phyloP scores from a whole-genome alignment of 768 basidiomycete genomes.

The Kwoniella dejecticola region DNA sequence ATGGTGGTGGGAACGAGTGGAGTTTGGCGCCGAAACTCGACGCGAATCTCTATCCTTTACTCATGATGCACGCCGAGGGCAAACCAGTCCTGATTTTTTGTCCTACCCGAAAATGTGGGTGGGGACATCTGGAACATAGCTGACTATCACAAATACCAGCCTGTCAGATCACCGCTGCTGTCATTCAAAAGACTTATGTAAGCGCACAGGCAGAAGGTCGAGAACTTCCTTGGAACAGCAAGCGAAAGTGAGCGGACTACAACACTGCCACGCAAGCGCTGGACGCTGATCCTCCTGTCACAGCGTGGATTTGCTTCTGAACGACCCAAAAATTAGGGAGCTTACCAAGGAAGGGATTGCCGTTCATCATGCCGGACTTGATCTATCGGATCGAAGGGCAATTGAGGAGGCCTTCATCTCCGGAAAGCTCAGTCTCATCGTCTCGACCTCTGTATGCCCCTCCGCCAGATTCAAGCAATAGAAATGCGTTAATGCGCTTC shows the following conservation, averaged over 20 bases:
- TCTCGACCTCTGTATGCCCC: conserved; percentile 75
- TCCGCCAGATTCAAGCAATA: too few species aligned
- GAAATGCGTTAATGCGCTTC: too few species aligned
- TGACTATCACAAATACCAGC: conserved; percentile 12
- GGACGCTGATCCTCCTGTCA: too few species aligned
- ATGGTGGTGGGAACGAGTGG: conserved; percentile 70
- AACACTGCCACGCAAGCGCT: too few species aligned
- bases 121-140: background rate
- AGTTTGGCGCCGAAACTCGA: conserved; percentile 72
- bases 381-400: conserved; percentile 68
- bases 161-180: conserved; percentile 65
- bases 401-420: conserved; percentile 74
- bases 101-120: conserved; percentile 77
- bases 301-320: too few species aligned
- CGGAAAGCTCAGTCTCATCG: conserved; percentile 67
- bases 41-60: conserved; percentile 68
- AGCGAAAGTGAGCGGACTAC: conserved; percentile 60
- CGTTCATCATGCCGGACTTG: conserved; percentile 88
- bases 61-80: conserved; percentile 71
- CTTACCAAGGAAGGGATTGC: conserved; percentile 77
- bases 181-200: conserved; percentile 71
- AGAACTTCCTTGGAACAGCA: conserved; percentile 26
- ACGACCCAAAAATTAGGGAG: conserved; percentile 61
- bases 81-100: conserved; percentile 90
- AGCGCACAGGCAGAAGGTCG: conserved; percentile 59